phyloP scores from a whole-genome alignment of 495 filamentous ascomycete genomes.

The Lindgomyces ingoldianus region DNA sequence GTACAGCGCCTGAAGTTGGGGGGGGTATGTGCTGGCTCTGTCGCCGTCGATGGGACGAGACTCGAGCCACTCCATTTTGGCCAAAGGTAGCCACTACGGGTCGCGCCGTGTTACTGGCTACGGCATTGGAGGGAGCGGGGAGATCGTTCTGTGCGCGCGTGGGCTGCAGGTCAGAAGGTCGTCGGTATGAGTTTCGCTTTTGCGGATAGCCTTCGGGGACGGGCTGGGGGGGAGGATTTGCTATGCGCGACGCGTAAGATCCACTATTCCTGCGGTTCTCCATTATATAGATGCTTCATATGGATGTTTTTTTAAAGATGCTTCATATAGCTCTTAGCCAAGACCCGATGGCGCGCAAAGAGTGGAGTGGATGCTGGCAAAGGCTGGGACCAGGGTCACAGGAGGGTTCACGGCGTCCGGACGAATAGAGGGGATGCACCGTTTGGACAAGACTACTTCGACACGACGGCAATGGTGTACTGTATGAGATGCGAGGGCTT shows the following conservation, averaged over 20 bases:
- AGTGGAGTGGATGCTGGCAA: background rate
- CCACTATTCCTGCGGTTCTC: slow-evolving; percentile 27
- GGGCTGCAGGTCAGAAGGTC: slow-evolving; percentile 31
- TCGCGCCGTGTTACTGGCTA: slow-evolving; percentile 24
- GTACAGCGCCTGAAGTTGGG: slow-evolving; percentile 11
- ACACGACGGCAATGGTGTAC: background rate
- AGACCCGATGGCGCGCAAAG: background rate
- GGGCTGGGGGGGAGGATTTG: slow-evolving; percentile 12
- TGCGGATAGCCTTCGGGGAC: slow-evolving; percentile 28
- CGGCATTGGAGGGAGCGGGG: slow-evolving; percentile 4
- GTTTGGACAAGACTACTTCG: background rate
- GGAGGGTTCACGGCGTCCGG: no score
- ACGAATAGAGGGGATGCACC: background rate
- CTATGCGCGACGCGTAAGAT: slow-evolving; percentile 25
- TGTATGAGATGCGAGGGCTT: background rate
- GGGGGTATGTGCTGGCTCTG: slow-evolving; percentile 34
- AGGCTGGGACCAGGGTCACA: background rate
- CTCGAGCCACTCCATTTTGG: slow-evolving; percentile 44
- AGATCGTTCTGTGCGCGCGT: slow-evolving; percentile 12
- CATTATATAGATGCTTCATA: slow-evolving; percentile 22
- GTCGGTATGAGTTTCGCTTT: slow-evolving; percentile 30
- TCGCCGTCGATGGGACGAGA: slow-evolving; percentile 43
- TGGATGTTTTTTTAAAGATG: no score
- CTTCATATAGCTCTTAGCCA: background rate
- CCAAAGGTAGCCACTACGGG: slow-evolving; percentile 16